Evolutionary conservation across 2,329 filamentous ascomycete genomes (phyloP).

Genomic region (Fusarium lyarnte): DNA sequence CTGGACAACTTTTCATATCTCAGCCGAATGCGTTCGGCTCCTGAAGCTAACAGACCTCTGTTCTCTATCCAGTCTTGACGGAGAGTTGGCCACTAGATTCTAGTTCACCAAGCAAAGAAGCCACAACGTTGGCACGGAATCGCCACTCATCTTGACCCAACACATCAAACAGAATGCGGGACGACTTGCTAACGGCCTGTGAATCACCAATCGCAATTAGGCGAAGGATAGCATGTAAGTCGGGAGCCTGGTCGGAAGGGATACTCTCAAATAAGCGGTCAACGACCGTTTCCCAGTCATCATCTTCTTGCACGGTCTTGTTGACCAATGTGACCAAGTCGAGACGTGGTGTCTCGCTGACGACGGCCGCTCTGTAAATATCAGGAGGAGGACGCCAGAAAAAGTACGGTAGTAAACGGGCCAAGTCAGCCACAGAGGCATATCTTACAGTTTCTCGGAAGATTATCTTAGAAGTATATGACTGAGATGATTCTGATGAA

Average conservation of each 20-base stretch:
- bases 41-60: background rate
- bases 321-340: conserved; percentile 41
- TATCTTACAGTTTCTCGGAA: conserved; percentile 38
- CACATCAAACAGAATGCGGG: conserved; percentile 46
- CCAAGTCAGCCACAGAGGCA: conserved; percentile 35
- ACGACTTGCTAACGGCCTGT: conserved; percentile 45
- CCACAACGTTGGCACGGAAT: conserved; percentile 40
- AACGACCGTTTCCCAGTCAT: conserved; percentile 19
- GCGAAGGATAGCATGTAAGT: conserved; percentile 45
- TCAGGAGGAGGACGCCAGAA: conserved; percentile 50
- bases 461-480: conserved; percentile 38
- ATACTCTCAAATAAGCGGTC: conserved; percentile 30
- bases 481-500: conserved; percentile 9
- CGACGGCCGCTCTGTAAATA: conserved; percentile 44
- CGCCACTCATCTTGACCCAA: conserved; percentile 51
- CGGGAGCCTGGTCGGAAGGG: conserved; percentile 25
- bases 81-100: conserved; percentile 17
- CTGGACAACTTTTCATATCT: background rate
- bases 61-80: conserved; percentile 27
- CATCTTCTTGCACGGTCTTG: conserved; percentile 27
- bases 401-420: conserved; percentile 49
- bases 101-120: conserved; percentile 32
- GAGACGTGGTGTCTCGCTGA: conserved; percentile 8
- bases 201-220: conserved; percentile 46
- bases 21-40: background rate